These are phyloP conservation scores for Pholiota microspora DNA, from an alignment of 768 basidiomycete genomes.

Conservation along the genomic window DNA sequence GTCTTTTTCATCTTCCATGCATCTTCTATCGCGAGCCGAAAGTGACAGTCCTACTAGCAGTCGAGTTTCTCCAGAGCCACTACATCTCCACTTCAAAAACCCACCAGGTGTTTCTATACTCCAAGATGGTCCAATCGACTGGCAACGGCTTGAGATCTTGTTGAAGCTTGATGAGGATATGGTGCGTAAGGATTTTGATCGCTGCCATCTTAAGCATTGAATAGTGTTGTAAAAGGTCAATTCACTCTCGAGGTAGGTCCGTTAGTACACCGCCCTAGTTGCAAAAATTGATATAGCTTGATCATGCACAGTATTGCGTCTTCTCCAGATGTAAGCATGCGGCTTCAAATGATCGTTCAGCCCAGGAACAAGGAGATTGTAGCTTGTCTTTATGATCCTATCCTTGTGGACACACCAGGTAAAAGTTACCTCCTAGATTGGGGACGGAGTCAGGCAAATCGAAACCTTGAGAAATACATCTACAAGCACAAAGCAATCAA, in stretches of 20 bases:
- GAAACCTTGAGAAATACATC: constrained; percentile 32
- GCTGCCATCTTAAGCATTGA: neutral
- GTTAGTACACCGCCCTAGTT: neutral
- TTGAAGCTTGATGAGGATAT: constrained; percentile 36
- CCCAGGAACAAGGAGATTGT: constrained; percentile 18
- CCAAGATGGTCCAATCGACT: constrained; percentile 20
- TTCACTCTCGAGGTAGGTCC: constrained; percentile 23
- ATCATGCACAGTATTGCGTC: constrained; percentile 33
- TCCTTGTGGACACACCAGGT: constrained; percentile 46
- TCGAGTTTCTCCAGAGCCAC: constrained; percentile 23
- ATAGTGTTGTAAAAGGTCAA: constrained; percentile 17
- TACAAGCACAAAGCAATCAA: constrained; percentile 16
- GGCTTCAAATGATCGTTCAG: constrained; percentile 36
- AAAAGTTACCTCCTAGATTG: constrained; percentile 53
- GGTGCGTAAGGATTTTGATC: constrained; percentile 28
- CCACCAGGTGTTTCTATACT: constrained; percentile 20
- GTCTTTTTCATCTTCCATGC: neutral
- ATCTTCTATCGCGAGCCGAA: neutral
- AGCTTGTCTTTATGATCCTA: constrained; percentile 55
- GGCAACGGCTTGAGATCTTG: constrained; percentile 16
- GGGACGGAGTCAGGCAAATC: constrained; percentile 36
- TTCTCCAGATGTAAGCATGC: constrained; percentile 39
- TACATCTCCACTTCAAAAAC: constrained; percentile 38
- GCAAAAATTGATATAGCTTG: neutral
- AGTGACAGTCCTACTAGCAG: neutral